Evolutionary conservation across 768 basidiomycete species (phyloP).

Genomic region (Xerocomellus dryophilus): DNA sequence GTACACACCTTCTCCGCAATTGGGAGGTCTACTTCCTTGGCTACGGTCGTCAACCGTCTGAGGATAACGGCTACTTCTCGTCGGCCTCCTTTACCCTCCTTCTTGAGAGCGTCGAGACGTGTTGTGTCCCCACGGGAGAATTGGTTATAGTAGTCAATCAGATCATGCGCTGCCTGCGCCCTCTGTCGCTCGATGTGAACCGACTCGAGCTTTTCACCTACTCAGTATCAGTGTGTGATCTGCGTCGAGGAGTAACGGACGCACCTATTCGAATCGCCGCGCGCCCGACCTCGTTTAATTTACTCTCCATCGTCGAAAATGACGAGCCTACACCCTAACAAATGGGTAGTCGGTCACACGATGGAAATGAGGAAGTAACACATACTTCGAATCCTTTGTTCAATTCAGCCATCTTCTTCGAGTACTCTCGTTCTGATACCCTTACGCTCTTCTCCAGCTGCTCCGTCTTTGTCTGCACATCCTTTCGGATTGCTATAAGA

Average conservation of each 20-base stretch:
- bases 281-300: conserved; percentile 89
- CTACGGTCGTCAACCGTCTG: conserved; percentile 79
- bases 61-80: conserved; percentile 85
- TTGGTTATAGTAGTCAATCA: conserved; percentile 93
- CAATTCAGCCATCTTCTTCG: conserved; percentile 89
- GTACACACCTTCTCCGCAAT: conserved; percentile 69
- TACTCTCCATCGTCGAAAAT: conserved; percentile 84
- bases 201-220: conserved; percentile 94
- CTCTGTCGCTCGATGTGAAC: conserved; percentile 89
- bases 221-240: conserved; percentile 3
- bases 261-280: conserved; percentile 91
- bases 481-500: conserved; percentile 80
- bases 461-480: conserved; percentile 87
- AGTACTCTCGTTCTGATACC: conserved; percentile 88
- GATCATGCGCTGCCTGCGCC: conserved; percentile 90
- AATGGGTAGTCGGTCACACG: background rate
- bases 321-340: conserved; percentile 80
- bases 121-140: conserved; percentile 80
- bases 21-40: conserved; percentile 89
- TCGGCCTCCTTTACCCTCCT: conserved; percentile 86
- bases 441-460: conserved; percentile 90
- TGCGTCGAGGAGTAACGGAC: background rate
- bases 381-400: conserved; percentile 91
- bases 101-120: conserved; percentile 71
- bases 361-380: conserved; percentile 4